Conservation (phyloP, 805 yeast species). For the Cyberlindnera mississippiensis region DNA sequence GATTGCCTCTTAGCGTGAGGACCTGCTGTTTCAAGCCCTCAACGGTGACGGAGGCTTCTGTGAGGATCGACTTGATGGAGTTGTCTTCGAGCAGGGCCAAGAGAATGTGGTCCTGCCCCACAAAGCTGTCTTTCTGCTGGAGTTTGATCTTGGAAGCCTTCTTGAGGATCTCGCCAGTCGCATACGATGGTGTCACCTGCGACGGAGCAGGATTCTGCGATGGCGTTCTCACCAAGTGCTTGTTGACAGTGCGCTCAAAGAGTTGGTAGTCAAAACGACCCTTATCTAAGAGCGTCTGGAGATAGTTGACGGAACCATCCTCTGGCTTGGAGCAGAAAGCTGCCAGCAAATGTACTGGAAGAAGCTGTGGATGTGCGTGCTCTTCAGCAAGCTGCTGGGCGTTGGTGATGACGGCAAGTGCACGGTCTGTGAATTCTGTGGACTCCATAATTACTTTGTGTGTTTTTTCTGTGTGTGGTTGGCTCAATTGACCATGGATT, state of each 20-base stretch:
- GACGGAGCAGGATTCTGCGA: constrained; percentile 87
- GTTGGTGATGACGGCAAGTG: constrained; percentile 70
- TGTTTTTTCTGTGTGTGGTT: constrained; percentile 1
- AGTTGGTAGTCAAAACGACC: constrained; percentile 84
- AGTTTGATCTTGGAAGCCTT: constrained; percentile 74
- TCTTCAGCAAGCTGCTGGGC: constrained; percentile 83
- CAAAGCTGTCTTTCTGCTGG: constrained; percentile 84
- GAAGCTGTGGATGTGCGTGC: constrained; percentile 75
- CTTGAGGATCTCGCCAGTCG: constrained; percentile 70
- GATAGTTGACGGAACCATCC: constrained; percentile 56
- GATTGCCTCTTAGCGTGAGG: constrained; percentile 78
- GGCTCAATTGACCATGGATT: neutral
- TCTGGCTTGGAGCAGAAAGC: constrained; percentile 71
- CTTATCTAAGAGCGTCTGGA: constrained; percentile 78
- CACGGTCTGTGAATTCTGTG: constrained; percentile 90
- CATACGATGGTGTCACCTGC: constrained; percentile 68
- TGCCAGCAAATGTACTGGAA: constrained; percentile 87
- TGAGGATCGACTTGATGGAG: constrained; percentile 63
- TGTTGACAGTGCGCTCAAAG: constrained; percentile 77
- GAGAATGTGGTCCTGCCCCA: constrained; percentile 92
- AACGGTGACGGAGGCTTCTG: constrained; percentile 62
- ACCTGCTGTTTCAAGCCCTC: constrained; percentile 77
- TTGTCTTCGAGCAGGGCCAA: constrained; percentile 81
- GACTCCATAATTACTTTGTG: constrained; percentile 35
- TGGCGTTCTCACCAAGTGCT: constrained; percentile 77